Conservation (phyloP, 345 rosid species). For the Jatropha curcas region DNA sequence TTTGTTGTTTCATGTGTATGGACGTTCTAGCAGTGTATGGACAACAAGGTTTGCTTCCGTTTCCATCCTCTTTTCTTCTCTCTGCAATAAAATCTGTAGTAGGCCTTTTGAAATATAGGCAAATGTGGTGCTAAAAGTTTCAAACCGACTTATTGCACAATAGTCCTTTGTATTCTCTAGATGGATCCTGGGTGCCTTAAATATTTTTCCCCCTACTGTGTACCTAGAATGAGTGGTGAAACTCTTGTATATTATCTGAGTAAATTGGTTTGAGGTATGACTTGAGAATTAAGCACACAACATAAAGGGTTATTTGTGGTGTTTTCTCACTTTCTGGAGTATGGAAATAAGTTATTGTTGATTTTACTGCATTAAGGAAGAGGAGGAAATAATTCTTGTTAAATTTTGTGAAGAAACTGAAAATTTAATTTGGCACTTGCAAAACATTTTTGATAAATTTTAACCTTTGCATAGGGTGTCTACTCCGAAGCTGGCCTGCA, state of each 20-base stretch:
- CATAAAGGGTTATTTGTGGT: neutral
- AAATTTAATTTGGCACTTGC: neutral
- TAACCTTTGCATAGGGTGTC: slow-evolving; percentile 59
- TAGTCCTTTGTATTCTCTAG: neutral
- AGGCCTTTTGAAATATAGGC: neutral
- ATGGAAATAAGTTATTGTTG: neutral
- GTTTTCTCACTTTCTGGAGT: neutral
- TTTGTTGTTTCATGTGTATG: slow-evolving; percentile 27
- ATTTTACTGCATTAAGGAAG: neutral
- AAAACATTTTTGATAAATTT: slow-evolving; percentile 7
- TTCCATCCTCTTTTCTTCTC: neutral
- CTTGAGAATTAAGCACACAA: neutral
- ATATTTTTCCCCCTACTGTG: neutral
- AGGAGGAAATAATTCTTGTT: neutral
- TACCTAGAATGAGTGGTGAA: neutral
- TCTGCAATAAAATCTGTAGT: neutral
- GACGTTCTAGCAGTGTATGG: slow-evolving; percentile 61
- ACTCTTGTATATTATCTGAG: neutral
- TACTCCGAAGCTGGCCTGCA: slow-evolving; percentile 81
- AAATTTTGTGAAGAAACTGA: slow-evolving; percentile 11
- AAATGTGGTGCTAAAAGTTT: neutral
- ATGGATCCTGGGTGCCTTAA: neutral
- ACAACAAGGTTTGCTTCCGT: slow-evolving; percentile 64
- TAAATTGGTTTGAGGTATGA: neutral
- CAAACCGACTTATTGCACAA: neutral